Base-by-base conservation (phyloP, 768 basidiomycete species). In the Fomitopsis serialis region DNA sequence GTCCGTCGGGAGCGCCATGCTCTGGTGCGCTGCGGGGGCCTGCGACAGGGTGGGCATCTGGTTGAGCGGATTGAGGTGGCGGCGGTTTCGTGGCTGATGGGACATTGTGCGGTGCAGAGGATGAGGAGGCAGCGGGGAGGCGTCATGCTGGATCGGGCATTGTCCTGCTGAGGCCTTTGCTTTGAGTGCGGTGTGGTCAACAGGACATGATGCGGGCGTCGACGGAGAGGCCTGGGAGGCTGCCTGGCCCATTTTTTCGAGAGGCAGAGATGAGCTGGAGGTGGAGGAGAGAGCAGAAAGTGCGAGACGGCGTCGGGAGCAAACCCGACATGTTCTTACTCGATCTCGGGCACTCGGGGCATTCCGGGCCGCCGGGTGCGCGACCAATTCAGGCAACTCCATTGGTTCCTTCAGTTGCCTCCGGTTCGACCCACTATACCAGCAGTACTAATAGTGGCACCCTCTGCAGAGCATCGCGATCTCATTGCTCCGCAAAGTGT, bases 1-100 rank as follows among this genome's bases (percentile, higher is more conserved):
- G 17, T 82, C 75, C 0, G 82, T 87, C 2, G 94, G 88, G 19
- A 98, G 78, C 36, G 74, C 71, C 1, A 74, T 57, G 2, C 69
- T 66, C 66, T 92, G 85, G 3, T 78, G 68, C 6, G 80, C 76
- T 1, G 84, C 74, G 1, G 80, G 84, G 0, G 74, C 70, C 63
- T 95, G 91, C 0, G 87, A 76, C 29, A 95, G 82, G n/a, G 70
- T 61, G 1, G 96, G 96, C 79, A 98, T 97, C 62, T 94, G 85
- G 72, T 97, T 98, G 48, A 77, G 70, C 0, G 81, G 80, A 65
- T 91, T 89, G 50, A 94, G 66, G 29, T 11, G 11, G 58, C 55
- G 21, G 70, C 60, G 35, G 54, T 23, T 36, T 72, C 69, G 57
- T 86, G 81, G 58, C 83, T 78, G 11, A 89, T 70, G 2, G 87